phyloP scores from a whole-genome alignment of 805 yeast species.

The Metschnikowia peoriensis region DNA sequence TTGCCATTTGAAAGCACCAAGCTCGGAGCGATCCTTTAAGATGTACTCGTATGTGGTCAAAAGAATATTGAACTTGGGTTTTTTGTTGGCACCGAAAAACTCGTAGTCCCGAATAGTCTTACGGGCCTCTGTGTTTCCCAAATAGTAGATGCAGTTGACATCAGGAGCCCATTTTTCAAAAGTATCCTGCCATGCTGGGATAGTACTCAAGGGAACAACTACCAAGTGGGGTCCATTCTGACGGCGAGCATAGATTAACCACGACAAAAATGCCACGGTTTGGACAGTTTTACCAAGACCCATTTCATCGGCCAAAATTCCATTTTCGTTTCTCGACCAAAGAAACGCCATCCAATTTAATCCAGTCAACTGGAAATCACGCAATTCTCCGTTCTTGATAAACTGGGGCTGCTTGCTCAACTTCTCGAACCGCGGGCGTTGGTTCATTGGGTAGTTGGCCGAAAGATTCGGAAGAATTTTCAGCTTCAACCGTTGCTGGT shows the following conservation, averaged over 20 bases:
- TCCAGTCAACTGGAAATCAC: constrained; percentile 98
- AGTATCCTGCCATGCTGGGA: constrained; percentile 99
- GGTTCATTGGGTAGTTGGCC: constrained; percentile 64
- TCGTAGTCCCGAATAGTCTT: constrained; percentile 80
- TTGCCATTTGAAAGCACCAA: constrained; percentile 90
- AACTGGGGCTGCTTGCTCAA: constrained; percentile 82
- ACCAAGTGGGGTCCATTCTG: constrained; percentile 97
- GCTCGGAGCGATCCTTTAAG: constrained; percentile 77
- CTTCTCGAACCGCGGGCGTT: constrained; percentile 88
- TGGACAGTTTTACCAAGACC: constrained; percentile 98
- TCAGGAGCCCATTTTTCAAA: constrained; percentile 98
- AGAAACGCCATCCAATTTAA: constrained; percentile 99
- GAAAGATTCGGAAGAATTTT: constrained; percentile 81
- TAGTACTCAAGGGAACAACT: constrained; percentile 93
- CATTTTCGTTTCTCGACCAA: constrained; percentile 97
- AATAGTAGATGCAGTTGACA: constrained; percentile 84
- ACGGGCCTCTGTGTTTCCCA: constrained; percentile 90
- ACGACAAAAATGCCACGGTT: constrained; percentile 89
- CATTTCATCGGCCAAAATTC: constrained; percentile 98
- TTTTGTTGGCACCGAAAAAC: constrained; percentile 60
- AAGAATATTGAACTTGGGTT: constrained; percentile 87
- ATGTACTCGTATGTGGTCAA: constrained; percentile 96
- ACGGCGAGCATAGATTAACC: constrained; percentile 93
- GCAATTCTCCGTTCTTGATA: constrained; percentile 84
- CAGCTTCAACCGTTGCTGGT: constrained; percentile 76